Evolutionary conservation across 371 early-diverging fungal species (phyloP).

Genomic region (Rhizopus sp.): DNA sequence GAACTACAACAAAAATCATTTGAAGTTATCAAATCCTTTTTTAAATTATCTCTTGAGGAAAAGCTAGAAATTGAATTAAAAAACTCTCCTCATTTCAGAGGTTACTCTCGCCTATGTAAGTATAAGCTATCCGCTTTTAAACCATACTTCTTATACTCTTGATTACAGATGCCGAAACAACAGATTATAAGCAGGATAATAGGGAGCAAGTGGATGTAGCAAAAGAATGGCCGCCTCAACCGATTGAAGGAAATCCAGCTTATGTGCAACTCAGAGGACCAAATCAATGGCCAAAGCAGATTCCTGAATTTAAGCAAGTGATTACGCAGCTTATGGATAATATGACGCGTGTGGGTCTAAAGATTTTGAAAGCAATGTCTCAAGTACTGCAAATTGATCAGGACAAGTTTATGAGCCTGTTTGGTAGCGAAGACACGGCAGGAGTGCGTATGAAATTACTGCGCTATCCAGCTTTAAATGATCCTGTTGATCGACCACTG

Average conservation of each 20-base stretch:
- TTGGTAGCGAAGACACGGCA: constrained; percentile 39
- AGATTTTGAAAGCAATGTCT: constrained; percentile 50
- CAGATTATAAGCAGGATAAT: constrained; percentile 54
- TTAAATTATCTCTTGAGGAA: constrained; percentile 57
- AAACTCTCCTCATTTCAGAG: constrained; percentile 64
- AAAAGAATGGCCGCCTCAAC: constrained; percentile 42
- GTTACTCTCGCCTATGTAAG: constrained; percentile 56
- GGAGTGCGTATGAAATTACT: constrained; percentile 51
- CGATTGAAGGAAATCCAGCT: constrained; percentile 33
- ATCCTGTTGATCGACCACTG: constrained; percentile 26
- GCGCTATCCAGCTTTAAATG: constrained; percentile 34
- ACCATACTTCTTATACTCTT: not conserved
- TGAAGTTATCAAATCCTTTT: constrained; percentile 43
- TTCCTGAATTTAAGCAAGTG: constrained; percentile 46
- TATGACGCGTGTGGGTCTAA: constrained; percentile 46
- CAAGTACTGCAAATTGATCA: constrained; percentile 47
- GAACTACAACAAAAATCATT: constrained; percentile 45
- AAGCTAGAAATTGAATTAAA: constrained; percentile 59
- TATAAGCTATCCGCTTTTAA: not conserved
- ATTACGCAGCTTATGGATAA: constrained; percentile 43
- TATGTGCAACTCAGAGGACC: constrained; percentile 54
- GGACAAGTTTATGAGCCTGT: constrained; percentile 40
- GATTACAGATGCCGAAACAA: constrained; percentile 50
- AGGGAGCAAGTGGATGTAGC: constrained; percentile 65
- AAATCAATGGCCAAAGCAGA: constrained; percentile 54